These are phyloP conservation scores for Ustilago cynodontis DNA, from an alignment of 1,284 basidiomycete genomes.

Conservation along the genomic window DNA sequence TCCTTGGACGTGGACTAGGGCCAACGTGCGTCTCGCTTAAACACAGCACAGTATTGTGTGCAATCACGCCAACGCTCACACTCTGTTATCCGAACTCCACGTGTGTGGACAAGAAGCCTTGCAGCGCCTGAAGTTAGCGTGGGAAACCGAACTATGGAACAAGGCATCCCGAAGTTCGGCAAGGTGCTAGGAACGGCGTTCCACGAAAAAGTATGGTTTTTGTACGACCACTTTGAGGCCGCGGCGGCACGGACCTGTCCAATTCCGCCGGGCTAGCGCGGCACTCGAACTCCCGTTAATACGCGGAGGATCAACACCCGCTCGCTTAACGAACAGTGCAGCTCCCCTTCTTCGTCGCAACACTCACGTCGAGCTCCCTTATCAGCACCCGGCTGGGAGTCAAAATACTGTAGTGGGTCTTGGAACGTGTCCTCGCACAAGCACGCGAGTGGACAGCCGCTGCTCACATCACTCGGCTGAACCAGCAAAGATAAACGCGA, in stretches of 20 bases:
- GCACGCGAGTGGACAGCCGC: no score
- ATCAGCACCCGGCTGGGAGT: no score
- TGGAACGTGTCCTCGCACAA: no score
- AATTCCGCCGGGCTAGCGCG: constrained; percentile 2
- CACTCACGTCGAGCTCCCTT: no score
- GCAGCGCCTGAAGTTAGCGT: not conserved
- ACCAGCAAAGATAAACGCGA: not conserved
- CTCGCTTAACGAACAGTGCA: constrained; percentile 9
- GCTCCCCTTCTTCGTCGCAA: no score
- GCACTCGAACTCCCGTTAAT: not conserved
- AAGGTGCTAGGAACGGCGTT: constrained; percentile 6
- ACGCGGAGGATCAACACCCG: constrained; percentile 28
- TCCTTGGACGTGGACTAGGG: constrained; percentile 18
- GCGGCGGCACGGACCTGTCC: not conserved
- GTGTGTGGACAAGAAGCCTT: no score
- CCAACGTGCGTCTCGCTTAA: constrained; percentile 26
- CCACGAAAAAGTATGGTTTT: not conserved
- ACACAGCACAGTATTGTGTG: no score
- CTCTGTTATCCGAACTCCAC: not conserved
- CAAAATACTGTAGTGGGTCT: no score
- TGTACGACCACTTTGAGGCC: not conserved
- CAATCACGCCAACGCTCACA: not conserved
- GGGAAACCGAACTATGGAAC: constrained; percentile 5
- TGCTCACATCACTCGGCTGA: no score
- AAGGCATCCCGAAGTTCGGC: constrained; percentile 7